Percentiles rank a stretch among this genome's conserved stretches.
Evolutionary conservation across 108 stramenopile species (phyloP).

Genomic region (Nitzschia sp.): DNA sequence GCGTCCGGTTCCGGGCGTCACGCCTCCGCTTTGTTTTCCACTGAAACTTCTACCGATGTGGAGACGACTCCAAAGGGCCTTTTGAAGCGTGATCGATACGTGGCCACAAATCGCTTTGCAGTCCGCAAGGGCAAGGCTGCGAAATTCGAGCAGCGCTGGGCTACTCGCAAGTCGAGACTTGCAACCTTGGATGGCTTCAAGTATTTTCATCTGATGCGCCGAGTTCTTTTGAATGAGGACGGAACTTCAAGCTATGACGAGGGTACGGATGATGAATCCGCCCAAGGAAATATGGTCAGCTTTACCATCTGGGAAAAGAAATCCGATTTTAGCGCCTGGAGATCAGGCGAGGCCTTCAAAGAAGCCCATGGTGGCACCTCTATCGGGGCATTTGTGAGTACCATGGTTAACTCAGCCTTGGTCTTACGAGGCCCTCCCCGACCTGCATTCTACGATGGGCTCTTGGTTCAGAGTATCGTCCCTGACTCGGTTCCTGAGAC

Average conservation of each 20-base stretch:
- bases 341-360: constrained; percentile 88
- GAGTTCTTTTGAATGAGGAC: constrained; percentile 57
- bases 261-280: constrained; percentile 24
- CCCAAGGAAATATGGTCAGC: constrained; percentile 74
- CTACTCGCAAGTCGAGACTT: constrained; percentile 75
- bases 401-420: constrained; percentile 76
- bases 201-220: constrained; percentile 88
- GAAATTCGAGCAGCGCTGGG: constrained; percentile 90
- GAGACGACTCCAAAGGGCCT: constrained; percentile 27
- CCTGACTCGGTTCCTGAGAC: constrained; percentile 60
- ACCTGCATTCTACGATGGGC: constrained; percentile 85
- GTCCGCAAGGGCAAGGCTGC: constrained; percentile 70
- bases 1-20: no score
- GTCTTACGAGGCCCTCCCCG: constrained; percentile 73
- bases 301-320: constrained; percentile 90
- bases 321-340: constrained; percentile 81
- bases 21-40: neutral
- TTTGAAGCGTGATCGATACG: constrained; percentile 75
- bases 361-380: constrained; percentile 93
- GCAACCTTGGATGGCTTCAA: constrained; percentile 80
- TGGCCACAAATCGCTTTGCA: constrained; percentile 87
- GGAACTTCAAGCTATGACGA: constrained; percentile 44
- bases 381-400: constrained; percentile 74
- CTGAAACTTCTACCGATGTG: neutral
- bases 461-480: constrained; percentile 53